Evolutionary conservation across 2,329 filamentous ascomycete species (phyloP), one percentile per base, ranked within the genome.

Genomic region (Arthrobotrys pseudoclavata): DNA sequence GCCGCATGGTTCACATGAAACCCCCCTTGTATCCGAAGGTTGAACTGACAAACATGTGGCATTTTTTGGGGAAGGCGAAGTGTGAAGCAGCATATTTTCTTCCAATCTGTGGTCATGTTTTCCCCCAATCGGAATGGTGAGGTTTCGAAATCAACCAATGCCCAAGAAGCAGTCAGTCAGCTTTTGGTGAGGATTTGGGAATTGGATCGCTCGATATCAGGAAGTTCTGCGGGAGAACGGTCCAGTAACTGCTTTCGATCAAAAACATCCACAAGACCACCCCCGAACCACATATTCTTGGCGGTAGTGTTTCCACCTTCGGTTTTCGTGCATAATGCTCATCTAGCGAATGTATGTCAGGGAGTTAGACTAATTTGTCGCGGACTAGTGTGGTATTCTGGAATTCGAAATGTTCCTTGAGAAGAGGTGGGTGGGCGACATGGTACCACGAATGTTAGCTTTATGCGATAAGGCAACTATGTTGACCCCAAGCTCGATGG

Each of bases 381-480:
- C 20, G 20, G 45, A 50, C 63, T 34, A 69, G 52, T 60, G 15
- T 31, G 26, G 26, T 22, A 69, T 69, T 69, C 66, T 69, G 26
- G 66, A 69, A 69, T 40, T 48, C 40, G 40, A 69, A 62, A 34
- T 71, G 42, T 37, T 47, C 40, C 55, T 70, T 70, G 67, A 37
- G 45, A 50, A 47, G 18, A 48, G 55, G 60, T 40, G 60, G 60
- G 60, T 63, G 60, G 60, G 42, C 45, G 60, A 61, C 61, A 64
- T 61, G 50, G 57, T 60, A 63, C 50, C 48, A 37, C 31, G 47
- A 45, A 29, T 50, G 37, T 53, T 47, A 53, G 34, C 57, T 69
- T 71, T 61, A 66, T 61, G 52, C 69, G 61, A 72, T 72, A 66
- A 60, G 69, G 69, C 61, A 72, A 72, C 61, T 67, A 71, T 60